Evolutionary conservation across 441 rosid species (phyloP).

Genomic region (Aleurites moluccanus): DNA sequence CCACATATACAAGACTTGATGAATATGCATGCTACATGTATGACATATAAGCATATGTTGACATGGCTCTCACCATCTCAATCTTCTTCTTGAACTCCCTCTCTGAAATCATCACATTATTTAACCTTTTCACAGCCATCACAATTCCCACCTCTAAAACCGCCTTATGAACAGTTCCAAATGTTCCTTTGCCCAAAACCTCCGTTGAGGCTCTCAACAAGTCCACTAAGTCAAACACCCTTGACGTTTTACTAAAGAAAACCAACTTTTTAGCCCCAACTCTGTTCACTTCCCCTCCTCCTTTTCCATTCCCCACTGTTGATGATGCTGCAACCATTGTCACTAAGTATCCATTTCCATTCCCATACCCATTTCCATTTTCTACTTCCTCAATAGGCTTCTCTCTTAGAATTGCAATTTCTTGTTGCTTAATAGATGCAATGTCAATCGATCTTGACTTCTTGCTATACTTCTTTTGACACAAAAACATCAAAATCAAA

Average conservation of each 20-base stretch:
- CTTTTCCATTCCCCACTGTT: constrained; percentile 51
- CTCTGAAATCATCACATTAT: constrained; percentile 72
- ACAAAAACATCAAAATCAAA: no score
- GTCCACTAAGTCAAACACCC: constrained; percentile 86
- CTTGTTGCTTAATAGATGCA: constrained; percentile 49
- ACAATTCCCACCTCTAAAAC: constrained; percentile 63
- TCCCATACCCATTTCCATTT: constrained; percentile 24
- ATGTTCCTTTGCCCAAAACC: constrained; percentile 94
- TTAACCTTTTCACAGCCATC: constrained; percentile 96
- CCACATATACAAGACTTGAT: no score
- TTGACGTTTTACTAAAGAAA: constrained; percentile 65
- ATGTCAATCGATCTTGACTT: constrained; percentile 52
- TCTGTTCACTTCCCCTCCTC: constrained; percentile 39
- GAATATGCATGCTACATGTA: no score
- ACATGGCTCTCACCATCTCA: constrained; percentile 77
- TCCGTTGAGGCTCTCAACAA: constrained; percentile 95
- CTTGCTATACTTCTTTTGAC: constrained; percentile 54
- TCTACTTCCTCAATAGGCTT: constrained; percentile 48
- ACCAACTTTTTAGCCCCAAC: constrained; percentile 57
- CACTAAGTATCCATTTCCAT: constrained; percentile 51
- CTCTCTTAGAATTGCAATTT: constrained; percentile 42
- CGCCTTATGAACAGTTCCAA: constrained; percentile 96
- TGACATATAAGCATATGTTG: no score
- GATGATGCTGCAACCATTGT: constrained; percentile 64
- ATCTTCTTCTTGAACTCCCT: constrained; percentile 85